Conservation (phyloP, 805 yeast species). For the Lachancea fermentati region DNA sequence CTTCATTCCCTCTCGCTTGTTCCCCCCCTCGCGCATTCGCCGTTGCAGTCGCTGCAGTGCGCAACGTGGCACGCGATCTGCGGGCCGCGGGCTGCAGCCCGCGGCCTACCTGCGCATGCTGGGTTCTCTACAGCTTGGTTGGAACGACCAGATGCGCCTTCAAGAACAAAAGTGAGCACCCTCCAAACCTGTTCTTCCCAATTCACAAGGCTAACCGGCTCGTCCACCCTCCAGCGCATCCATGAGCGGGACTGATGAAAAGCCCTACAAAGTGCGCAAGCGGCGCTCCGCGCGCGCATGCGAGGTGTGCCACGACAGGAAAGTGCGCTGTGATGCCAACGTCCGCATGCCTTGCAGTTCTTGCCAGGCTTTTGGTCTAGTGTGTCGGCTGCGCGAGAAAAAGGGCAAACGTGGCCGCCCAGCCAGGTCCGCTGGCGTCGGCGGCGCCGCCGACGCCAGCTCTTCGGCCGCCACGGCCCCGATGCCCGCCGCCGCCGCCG, state of each 20-base stretch:
- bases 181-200: not conserved
- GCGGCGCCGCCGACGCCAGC: conserved; percentile 1
- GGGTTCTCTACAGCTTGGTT: not conserved
- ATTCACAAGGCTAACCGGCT: not conserved
- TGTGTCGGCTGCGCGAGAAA: conserved; percentile 7
- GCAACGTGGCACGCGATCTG: no score
- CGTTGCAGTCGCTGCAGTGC: no score
- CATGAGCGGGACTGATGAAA: not conserved
- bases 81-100: not conserved
- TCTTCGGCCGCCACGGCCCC: not conserved
- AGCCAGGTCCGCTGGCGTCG: not conserved
- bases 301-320: conserved; percentile 9
- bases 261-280: conserved; percentile 5
- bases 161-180: not conserved
- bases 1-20: not conserved
- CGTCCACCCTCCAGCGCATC: not conserved
- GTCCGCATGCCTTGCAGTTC: conserved; percentile 8
- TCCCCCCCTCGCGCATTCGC: no score
- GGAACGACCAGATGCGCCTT: not conserved
- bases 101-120: not conserved
- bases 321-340: conserved; percentile 8
- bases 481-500: not conserved
- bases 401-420: conserved; percentile 2
- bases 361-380: conserved; percentile 8
- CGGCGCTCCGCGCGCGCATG: conserved; percentile 6